A percentile compares a stretch with the other conserved stretches of the same genome.
Conservation (phyloP, 164 flowering plant species). For the Nymphaea colorata region DNA sequence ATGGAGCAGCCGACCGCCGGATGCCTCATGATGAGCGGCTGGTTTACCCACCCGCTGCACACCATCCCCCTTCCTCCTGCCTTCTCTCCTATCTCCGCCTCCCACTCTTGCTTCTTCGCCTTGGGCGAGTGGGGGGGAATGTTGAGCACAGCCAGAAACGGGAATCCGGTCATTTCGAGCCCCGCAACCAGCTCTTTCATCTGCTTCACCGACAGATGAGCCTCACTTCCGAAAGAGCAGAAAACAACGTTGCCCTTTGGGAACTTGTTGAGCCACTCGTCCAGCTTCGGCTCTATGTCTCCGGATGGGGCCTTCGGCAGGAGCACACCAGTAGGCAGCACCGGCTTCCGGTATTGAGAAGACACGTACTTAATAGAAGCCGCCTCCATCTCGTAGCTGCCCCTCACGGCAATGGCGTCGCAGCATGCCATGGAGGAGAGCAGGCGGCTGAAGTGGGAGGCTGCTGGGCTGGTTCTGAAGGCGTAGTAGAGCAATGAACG, state of each 20-base stretch:
- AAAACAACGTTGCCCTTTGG: slow-evolving; percentile 14
- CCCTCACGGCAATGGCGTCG: slow-evolving; percentile 4
- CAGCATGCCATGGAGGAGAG: neutral
- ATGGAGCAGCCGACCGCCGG: slow-evolving; percentile 8
- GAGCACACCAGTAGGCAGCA: slow-evolving; percentile 8
- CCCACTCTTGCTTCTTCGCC: slow-evolving; percentile 5
- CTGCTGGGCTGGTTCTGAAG: too few species aligned
- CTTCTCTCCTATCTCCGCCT: slow-evolving; percentile 7
- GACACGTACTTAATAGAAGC: slow-evolving; percentile 7
- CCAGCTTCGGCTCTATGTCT: slow-evolving; percentile 10
- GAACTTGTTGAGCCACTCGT: slow-evolving; percentile 18
- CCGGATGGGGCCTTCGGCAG: slow-evolving; percentile 3
- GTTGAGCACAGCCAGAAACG: slow-evolving; percentile 18
- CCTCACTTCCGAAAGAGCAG: slow-evolving; percentile 31
- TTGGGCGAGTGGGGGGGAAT: neutral
- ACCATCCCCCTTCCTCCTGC: slow-evolving; percentile 10
- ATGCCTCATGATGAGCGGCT: slow-evolving; percentile 9
- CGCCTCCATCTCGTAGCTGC: slow-evolving; percentile 9
- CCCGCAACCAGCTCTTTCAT: slow-evolving; percentile 21
- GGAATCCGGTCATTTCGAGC: slow-evolving; percentile 19
- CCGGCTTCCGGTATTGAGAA: slow-evolving; percentile 8
- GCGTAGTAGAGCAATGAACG: too few species aligned
- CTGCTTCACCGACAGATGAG: slow-evolving; percentile 11
- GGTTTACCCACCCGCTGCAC: slow-evolving; percentile 14
- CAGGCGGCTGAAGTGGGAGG: slow-evolving; percentile 3